A percentile compares a stretch with the other conserved stretches of the same genome.
Conservation (phyloP, 495 filamentous ascomycete species). For the Neurospora sp. region DNA sequence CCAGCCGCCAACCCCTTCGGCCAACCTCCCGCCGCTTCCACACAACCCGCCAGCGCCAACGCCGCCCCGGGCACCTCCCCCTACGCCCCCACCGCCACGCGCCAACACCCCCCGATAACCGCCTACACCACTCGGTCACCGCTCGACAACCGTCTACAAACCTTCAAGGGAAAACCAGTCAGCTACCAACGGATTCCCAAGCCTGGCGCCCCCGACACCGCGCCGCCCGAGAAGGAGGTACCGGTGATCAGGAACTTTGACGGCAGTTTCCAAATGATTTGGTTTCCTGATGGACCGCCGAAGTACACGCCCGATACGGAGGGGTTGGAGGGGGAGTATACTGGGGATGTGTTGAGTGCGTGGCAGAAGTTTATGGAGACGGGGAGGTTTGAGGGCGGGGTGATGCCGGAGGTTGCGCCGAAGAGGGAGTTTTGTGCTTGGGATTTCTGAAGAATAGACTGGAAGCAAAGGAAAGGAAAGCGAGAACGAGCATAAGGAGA, state of each 20-base stretch:
- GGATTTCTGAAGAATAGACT: constrained; percentile 42
- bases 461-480: too few relatives aligned
- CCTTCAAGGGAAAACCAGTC: constrained; percentile 35
- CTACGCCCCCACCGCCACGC: constrained; percentile 30
- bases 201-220: background rate
- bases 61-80: constrained; percentile 15
- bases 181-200: constrained; percentile 13
- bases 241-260: constrained; percentile 29
- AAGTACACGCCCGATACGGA: constrained; percentile 43
- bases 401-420: constrained; percentile 63
- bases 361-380: constrained; percentile 51
- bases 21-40: constrained; percentile 3
- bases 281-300: constrained; percentile 64
- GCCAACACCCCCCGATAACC: constrained; percentile 32
- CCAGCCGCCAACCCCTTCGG: constrained; percentile 6
- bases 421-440: constrained; percentile 64
- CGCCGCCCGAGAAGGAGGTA: constrained; percentile 10
- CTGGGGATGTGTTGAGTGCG: constrained; percentile 37
- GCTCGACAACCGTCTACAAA: constrained; percentile 21
- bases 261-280: constrained; percentile 45
- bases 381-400: constrained; percentile 51
- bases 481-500: background rate
- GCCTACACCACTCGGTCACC: constrained; percentile 25
- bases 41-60: background rate
- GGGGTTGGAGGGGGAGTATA: constrained; percentile 32